These are phyloP conservation scores for Debaryomyces sp. DNA, from an alignment of 1,139 yeast genomes.

Conservation along the genomic window DNA sequence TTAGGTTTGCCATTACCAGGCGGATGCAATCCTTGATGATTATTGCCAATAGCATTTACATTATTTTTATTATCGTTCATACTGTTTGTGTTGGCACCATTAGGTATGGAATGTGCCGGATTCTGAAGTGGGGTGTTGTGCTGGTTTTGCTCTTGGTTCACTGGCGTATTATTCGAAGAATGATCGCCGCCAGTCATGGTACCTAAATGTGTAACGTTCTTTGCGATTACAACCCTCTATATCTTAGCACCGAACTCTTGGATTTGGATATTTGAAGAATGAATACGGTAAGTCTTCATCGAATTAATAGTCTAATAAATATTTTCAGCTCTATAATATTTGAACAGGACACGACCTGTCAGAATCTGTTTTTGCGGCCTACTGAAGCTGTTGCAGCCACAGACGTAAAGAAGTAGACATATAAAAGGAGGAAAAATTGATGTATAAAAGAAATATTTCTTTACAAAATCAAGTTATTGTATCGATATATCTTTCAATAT, in stretches of 20 bases:
- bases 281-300: not conserved
- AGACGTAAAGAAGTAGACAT: not conserved
- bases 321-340: not conserved
- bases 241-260: not conserved
- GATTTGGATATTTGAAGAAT: not conserved
- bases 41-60: not conserved
- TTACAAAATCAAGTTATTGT: not conserved
- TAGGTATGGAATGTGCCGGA: not conserved
- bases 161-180: not conserved
- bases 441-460: not conserved
- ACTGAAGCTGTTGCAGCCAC: constrained; percentile 2
- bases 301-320: not conserved
- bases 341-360: not conserved
- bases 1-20: constrained; percentile 1
- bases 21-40: not conserved
- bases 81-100: not conserved
- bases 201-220: not conserved
- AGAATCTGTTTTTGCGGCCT: constrained; percentile 4
- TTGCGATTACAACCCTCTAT: not conserved
- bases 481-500: not conserved
- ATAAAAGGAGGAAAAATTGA: not conserved
- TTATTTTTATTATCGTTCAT: not conserved
- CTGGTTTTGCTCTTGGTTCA: not conserved
- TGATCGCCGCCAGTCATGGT: constrained; percentile 8
- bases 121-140: not conserved